These are phyloP conservation scores for Flueggea neowawraea DNA, from an alignment of 441 rosid genomes.

Conservation along the genomic window DNA sequence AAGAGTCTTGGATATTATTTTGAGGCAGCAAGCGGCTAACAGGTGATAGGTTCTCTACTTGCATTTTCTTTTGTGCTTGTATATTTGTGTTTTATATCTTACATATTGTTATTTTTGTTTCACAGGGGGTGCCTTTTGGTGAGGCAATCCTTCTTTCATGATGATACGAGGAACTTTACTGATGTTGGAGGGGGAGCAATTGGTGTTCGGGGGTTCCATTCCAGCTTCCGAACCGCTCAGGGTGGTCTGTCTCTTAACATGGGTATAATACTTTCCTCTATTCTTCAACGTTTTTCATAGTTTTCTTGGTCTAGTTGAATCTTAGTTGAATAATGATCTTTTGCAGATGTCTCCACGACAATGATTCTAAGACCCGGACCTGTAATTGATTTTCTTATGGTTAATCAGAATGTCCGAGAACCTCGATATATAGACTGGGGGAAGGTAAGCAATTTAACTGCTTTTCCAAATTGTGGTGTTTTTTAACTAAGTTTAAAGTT, in stretches of 20 bases:
- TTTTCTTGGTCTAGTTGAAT: background rate
- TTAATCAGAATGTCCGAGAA: slow-evolving; percentile 62
- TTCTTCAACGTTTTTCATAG: background rate
- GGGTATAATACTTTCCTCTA: slow-evolving; percentile 38
- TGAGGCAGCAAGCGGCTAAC: slow-evolving; percentile 89
- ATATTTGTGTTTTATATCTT: background rate
- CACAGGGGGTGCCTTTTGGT: slow-evolving; percentile 89
- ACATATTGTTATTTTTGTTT: background rate
- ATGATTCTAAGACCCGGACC: slow-evolving; percentile 81
- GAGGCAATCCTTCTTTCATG: slow-evolving; percentile 82
- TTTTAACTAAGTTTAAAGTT: slow-evolving; percentile 2
- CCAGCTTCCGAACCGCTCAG: slow-evolving; percentile 84
- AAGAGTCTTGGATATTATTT: slow-evolving; percentile 72
- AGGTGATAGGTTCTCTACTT: slow-evolving; percentile 28
- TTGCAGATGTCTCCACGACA: slow-evolving; percentile 76
- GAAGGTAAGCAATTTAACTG: slow-evolving; percentile 42
- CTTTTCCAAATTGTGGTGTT: slow-evolving; percentile 7
- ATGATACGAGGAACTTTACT: slow-evolving; percentile 37
- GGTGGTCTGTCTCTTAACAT: slow-evolving; percentile 82
- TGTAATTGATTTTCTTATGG: slow-evolving; percentile 54
- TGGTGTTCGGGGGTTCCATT: slow-evolving; percentile 76
- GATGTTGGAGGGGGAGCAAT: slow-evolving; percentile 75
- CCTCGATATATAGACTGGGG: slow-evolving; percentile 65
- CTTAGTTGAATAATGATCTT: background rate
- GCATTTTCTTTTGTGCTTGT: background rate